These are phyloP conservation scores for Boletus insuetus DNA, from an alignment of 768 basidiomycete genomes.

Conservation along the genomic window DNA sequence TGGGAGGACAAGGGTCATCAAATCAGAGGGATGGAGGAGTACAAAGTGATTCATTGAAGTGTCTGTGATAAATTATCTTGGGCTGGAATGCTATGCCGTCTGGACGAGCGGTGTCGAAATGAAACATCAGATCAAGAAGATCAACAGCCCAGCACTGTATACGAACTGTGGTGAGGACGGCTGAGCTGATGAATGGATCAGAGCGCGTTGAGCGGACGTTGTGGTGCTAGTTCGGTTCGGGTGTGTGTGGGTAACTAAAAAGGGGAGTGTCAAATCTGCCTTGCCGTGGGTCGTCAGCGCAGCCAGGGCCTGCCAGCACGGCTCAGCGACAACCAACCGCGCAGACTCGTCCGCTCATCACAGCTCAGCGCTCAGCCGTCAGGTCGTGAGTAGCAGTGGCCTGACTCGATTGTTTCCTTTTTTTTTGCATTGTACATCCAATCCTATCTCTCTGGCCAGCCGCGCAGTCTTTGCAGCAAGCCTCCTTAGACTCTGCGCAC, in stretches of 20 bases:
- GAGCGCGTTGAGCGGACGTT: neutral
- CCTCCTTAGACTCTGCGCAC: neutral
- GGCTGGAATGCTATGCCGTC: neutral
- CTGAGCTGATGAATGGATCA: neutral
- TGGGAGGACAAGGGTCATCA: neutral
- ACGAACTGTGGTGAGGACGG: neutral
- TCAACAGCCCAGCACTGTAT: neutral
- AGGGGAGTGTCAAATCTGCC: constrained; percentile 18
- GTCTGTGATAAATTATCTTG: too few relatives aligned
- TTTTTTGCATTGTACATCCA: constrained; percentile 21
- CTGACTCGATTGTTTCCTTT: constrained; percentile 5
- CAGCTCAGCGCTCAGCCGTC: neutral
- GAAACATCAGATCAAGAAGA: neutral
- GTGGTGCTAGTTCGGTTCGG: constrained; percentile 6
- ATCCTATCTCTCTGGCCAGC: constrained; percentile 13
- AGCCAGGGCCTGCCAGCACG: constrained; percentile 24
- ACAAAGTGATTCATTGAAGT: neutral
- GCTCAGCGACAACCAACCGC: constrained; percentile 26
- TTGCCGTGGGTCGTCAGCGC: constrained; percentile 31
- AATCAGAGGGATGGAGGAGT: neutral
- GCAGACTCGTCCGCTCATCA: constrained; percentile 9
- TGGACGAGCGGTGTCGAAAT: neutral
- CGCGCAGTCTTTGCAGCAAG: constrained; percentile 3
- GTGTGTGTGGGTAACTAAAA: constrained; percentile 12
- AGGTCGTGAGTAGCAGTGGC: constrained; percentile 7